Percentiles rank a stretch among this genome's conserved stretches.
These are phyloP conservation scores for Posidonia australis DNA, from an alignment of 106 monocot genomes.

Conservation along the genomic window DNA sequence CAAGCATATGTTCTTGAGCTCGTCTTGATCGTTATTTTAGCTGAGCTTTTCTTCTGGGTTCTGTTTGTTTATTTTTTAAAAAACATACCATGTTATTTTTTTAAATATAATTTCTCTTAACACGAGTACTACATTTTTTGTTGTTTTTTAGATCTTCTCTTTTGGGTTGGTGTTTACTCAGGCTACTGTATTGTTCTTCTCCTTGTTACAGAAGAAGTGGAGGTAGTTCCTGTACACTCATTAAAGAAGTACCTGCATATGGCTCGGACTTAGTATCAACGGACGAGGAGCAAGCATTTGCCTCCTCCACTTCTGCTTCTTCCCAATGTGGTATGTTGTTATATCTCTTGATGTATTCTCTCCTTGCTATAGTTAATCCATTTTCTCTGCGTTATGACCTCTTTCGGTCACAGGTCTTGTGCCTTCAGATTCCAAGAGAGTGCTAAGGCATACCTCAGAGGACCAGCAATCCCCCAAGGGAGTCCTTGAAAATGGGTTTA, in stretches of 20 bases:
- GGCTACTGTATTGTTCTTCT: neutral
- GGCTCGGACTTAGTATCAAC: neutral
- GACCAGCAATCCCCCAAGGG: slow-evolving; percentile 20
- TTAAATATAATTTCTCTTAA: neutral
- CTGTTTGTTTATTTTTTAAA: no score
- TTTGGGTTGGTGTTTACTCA: neutral
- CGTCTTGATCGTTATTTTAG: neutral
- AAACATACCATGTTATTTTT: no score
- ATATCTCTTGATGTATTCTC: no score
- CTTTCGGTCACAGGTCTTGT: neutral
- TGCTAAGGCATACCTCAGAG: neutral
- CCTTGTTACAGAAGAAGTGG: neutral
- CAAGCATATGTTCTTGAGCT: no score
- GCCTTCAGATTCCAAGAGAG: slow-evolving; percentile 14
- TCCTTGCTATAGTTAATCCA: no score
- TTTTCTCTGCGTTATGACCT: no score
- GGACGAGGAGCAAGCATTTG: neutral
- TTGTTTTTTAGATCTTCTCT: neutral
- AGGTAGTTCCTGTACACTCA: neutral
- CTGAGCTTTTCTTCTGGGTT: neutral
- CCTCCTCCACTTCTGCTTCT: neutral
- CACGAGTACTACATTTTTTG: neutral
- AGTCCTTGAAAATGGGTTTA: slow-evolving; percentile 15
- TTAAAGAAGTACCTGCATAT: neutral
- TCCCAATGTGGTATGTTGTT: neutral